phyloP scores from a whole-genome alignment of 495 filamentous ascomycete genomes.

The Viridothelium virens region DNA sequence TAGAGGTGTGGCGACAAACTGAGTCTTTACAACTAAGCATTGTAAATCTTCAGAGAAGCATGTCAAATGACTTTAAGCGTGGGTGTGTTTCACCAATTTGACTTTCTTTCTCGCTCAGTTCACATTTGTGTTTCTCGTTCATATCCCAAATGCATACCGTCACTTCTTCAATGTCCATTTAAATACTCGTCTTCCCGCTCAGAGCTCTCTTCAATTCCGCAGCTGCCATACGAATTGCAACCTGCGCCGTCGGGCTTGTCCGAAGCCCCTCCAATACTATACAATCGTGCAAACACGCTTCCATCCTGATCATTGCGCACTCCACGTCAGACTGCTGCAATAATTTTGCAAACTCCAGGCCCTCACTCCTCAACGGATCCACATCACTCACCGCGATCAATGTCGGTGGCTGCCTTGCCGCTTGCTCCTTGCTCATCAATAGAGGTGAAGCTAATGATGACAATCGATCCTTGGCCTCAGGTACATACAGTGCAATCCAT shows the following conservation, averaged over 20 bases:
- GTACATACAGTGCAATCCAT: constrained; percentile 16
- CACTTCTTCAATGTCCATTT: too few relatives aligned
- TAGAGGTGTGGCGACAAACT: too few relatives aligned
- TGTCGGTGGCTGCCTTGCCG: constrained; percentile 39
- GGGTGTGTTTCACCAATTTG: too few relatives aligned
- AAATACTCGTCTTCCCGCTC: neutral
- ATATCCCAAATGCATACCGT: too few relatives aligned
- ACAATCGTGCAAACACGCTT: constrained; percentile 18
- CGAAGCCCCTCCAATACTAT: neutral
- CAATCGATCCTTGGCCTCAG: constrained; percentile 16
- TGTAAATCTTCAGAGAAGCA: too few relatives aligned
- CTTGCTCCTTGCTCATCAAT: constrained; percentile 17
- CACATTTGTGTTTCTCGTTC: too few relatives aligned
- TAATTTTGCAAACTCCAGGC: constrained; percentile 39
- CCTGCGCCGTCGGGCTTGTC: constrained; percentile 8
- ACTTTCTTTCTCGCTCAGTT: too few relatives aligned
- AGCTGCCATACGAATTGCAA: constrained; percentile 6
- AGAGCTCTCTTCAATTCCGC: neutral
- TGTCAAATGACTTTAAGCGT: too few relatives aligned
- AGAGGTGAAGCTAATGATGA: constrained; percentile 25
- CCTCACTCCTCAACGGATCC: constrained; percentile 43
- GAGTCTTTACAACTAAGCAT: too few relatives aligned
- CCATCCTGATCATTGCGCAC: constrained; percentile 32
- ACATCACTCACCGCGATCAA: constrained; percentile 41
- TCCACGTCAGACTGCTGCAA: constrained; percentile 37